phyloP scores from a whole-genome alignment of 306 rosid species.

The Mimosa pudica region DNA sequence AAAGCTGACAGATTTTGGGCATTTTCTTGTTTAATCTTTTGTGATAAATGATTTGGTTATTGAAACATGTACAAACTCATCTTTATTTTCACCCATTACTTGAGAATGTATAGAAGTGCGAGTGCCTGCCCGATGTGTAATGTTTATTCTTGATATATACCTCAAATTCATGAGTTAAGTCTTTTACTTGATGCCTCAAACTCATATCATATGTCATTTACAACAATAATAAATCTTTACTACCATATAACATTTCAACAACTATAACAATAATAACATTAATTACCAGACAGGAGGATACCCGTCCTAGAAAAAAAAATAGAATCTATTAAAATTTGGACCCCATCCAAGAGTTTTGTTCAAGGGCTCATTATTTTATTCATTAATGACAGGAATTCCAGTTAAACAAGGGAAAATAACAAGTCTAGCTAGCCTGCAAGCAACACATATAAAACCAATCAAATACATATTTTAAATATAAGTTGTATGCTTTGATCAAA shows the following conservation, averaged over 20 bases:
- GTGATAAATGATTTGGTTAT: neutral
- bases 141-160: neutral
- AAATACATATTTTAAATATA: too few relatives aligned
- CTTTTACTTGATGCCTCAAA: neutral
- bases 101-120: neutral
- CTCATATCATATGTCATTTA: neutral
- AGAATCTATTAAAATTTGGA: neutral
- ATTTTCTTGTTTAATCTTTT: neutral
- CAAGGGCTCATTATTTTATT: neutral
- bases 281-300: too few relatives aligned
- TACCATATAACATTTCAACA: too few relatives aligned
- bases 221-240: too few relatives aligned
- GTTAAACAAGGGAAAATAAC: neutral
- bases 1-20: neutral
- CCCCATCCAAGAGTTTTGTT: neutral
- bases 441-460: neutral
- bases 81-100: neutral
- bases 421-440: neutral
- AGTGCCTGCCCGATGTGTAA: neutral
- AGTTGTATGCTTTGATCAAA: conserved; percentile 3
- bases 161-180: neutral
- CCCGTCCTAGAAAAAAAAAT: too few relatives aligned
- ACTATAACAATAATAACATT: neutral
- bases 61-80: neutral
- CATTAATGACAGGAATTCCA: neutral